Evolutionary conservation across 352 stramenopile species (phyloP).

Genomic region (Phytopythium cucurbitacearum): DNA sequence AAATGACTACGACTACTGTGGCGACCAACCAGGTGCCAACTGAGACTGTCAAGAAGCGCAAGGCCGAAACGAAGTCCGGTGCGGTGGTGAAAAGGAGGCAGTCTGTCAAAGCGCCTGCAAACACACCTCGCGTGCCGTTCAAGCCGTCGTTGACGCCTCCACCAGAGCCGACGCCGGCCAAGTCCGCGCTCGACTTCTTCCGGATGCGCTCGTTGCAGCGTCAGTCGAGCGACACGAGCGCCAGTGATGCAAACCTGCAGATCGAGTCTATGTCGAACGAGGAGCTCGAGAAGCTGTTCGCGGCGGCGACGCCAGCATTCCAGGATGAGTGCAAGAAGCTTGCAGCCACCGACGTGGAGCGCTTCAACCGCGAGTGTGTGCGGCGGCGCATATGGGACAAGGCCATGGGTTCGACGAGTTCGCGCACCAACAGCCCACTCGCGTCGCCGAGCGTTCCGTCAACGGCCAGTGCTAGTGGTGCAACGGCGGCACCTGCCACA

Average conservation of each 20-base stretch:
- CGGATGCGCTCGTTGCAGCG: slow-evolving; percentile 12
- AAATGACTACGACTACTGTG: neutral
- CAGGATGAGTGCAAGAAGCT: slow-evolving; percentile 37
- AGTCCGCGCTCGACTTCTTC: slow-evolving; percentile 40
- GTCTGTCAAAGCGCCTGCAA: slow-evolving; percentile 8
- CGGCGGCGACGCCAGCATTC: slow-evolving; percentile 19
- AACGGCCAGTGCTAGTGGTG: neutral
- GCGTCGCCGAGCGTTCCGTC: neutral
- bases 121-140: slow-evolving; percentile 15
- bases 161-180: slow-evolving; percentile 22
- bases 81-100: slow-evolving; percentile 10
- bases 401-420: slow-evolving; percentile 17
- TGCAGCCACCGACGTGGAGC: slow-evolving; percentile 41
- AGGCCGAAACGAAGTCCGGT: slow-evolving; percentile 1
- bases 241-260: slow-evolving; percentile 5
- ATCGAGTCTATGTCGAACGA: neutral
- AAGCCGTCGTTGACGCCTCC: slow-evolving; percentile 38
- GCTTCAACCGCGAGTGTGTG: slow-evolving; percentile 58
- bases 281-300: slow-evolving; percentile 30
- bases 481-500: neutral
- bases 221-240: slow-evolving; percentile 6
- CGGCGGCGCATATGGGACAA: slow-evolving; percentile 61
- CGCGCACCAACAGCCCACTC: neutral
- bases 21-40: neutral
- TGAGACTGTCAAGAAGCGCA: slow-evolving; percentile 11